Evolutionary conservation across 2,329 filamentous ascomycete genomes (phyloP).

Genomic region (Davidsoniella eucalypti): DNA sequence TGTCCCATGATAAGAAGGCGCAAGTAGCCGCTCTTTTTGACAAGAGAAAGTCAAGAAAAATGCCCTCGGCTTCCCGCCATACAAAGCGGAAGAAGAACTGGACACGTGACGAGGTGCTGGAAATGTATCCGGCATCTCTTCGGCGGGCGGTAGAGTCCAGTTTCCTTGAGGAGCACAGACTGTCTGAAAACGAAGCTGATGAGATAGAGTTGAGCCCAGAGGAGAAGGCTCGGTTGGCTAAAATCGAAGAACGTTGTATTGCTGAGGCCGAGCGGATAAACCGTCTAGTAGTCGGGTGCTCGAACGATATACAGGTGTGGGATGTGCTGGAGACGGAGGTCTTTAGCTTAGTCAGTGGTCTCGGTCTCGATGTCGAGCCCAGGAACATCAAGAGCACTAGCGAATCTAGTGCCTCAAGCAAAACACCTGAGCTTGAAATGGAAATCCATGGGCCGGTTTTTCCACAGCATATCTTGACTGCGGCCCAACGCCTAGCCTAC

Average conservation of each 20-base stretch:
- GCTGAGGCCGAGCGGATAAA: constrained; percentile 34
- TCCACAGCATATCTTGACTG: constrained; percentile 41
- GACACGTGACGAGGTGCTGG: constrained; percentile 21
- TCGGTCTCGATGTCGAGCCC: constrained; percentile 28
- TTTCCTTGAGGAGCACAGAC: constrained; percentile 22
- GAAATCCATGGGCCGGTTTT: constrained; percentile 48
- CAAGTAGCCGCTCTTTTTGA: constrained; percentile 1
- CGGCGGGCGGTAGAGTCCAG: constrained; percentile 24
- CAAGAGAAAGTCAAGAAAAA: not conserved
- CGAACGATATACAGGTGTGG: constrained; percentile 51
- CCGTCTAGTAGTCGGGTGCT: constrained; percentile 33
- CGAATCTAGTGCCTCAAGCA: constrained; percentile 12
- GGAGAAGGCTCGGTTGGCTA: constrained; percentile 1
- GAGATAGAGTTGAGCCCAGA: not conserved
- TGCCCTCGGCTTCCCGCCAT: not conserved
- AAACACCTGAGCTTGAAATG: constrained; percentile 17
- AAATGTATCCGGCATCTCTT: constrained; percentile 24
- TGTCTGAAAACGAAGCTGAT: constrained; percentile 2
- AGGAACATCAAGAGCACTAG: too few species aligned
- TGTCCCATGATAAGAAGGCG: constrained; percentile 14
- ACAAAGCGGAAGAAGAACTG: not conserved
- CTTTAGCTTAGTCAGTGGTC: constrained; percentile 39
- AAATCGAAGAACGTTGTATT: constrained; percentile 7
- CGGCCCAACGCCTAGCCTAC: constrained; percentile 38
- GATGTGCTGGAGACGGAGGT: constrained; percentile 48